Evolutionary conservation across 1,139 yeast species (phyloP), one percentile per base, ranked within the genome.

Genomic region (Candida tropicalis): DNA sequence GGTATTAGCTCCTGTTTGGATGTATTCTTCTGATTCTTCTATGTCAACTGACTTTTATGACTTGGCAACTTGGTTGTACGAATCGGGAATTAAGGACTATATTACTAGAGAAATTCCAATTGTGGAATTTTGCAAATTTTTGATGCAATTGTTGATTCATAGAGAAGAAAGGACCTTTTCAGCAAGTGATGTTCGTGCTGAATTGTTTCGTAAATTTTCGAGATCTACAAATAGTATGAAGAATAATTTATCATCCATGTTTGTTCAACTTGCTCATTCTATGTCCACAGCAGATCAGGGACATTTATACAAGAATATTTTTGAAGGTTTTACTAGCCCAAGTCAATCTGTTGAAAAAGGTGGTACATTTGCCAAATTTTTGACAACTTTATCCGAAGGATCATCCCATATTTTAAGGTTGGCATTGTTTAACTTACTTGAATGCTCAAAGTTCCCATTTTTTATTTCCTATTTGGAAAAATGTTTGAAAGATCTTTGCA

Each of bases 381-480:
- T 76, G 43, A 55, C 65, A 2, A 40, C 42, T 0, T 40, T 79
- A 3, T 55, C 77, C 1, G 38, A 50, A 2, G 43, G 60, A 1
- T 65, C 73, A 1, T 53, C 60, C 6, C 57, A 59, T 32, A 40
- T 70, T 6, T 47, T 64, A 22, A 47, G 65, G 22, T 59, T 73
- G 3, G 57, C 70, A 0, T 46, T 76, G 4, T 72, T 72, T 51
- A 74, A 70, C 46, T 54, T 78, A 33, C 56, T 76, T 5, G 80
- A 76, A 46, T 59, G 68, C 24, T 62, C 75, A 1, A 52, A 58
- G 15, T 68, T 66, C 39, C 52, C 57, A 0, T 63, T 64, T 38
- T 63, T 76, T 26, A 43, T 52, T 10, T 58, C 63, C 0, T 73
- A 70, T 42, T 51, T 74, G 7, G 49, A 51, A 3, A 40, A 42